phyloP scores from a whole-genome alignment of 2,329 filamentous ascomycete genomes.

The Pyricularia grisea region DNA sequence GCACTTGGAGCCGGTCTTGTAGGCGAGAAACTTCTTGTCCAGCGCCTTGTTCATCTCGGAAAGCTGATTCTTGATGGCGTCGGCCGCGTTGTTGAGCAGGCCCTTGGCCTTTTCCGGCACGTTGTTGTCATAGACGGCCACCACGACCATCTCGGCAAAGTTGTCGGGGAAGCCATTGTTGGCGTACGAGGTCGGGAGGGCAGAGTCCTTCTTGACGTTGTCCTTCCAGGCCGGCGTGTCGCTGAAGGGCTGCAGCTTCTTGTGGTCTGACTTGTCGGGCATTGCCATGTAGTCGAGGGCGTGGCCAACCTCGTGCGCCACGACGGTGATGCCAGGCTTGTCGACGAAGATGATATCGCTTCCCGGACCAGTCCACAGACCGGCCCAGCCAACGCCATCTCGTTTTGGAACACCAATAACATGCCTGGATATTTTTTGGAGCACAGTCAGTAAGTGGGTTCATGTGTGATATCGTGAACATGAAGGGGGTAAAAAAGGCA shows the following conservation, averaged over 20 bases:
- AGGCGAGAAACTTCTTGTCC: background rate
- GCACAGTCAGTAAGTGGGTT: background rate
- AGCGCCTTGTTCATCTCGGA: background rate
- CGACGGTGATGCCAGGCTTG: background rate
- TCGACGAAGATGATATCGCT: constrained; percentile 4
- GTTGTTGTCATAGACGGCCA: background rate
- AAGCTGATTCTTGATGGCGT: background rate
- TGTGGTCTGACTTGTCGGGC: background rate
- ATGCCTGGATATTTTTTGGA: background rate
- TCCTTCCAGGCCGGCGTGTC: background rate
- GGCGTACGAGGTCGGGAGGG: background rate
- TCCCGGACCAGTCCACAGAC: constrained; percentile 1
- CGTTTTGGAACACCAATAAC: background rate
- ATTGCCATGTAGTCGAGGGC: constrained; percentile 2
- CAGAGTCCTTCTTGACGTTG: background rate
- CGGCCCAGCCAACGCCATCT: background rate
- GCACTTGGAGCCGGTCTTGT: background rate
- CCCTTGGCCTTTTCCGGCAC: background rate
- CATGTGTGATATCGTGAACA: background rate
- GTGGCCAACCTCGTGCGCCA: background rate
- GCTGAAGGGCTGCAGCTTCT: background rate
- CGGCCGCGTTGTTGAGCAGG: background rate
- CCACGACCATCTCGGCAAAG: constrained; percentile 3
- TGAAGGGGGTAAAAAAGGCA: background rate
- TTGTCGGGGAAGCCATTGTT: constrained; percentile 1